Conservation (phyloP, 2,329 filamentous ascomycete species). For the Verticillium nonalfalfae region DNA sequence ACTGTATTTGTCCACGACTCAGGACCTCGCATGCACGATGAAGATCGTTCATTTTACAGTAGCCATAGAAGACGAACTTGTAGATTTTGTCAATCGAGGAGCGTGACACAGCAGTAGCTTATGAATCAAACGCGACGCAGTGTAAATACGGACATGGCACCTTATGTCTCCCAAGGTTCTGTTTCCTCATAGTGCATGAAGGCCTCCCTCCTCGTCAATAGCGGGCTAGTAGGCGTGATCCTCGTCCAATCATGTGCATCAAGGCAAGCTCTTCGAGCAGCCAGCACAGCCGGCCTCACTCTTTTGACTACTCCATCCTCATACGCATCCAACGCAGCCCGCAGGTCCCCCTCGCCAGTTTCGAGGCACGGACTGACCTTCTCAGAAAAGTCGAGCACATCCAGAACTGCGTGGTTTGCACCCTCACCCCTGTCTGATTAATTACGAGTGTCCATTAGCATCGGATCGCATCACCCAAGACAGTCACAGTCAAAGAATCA, state of each 20-base stretch:
- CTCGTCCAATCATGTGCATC: conserved; percentile 45
- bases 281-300: conserved; percentile 37
- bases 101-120: background rate
- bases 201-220: conserved; percentile 30
- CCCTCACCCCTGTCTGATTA: conserved; percentile 47
- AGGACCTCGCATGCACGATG: background rate
- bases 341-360: conserved; percentile 9
- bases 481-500: background rate
- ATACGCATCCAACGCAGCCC: conserved; percentile 28
- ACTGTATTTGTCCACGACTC: background rate
- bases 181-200: conserved; percentile 22
- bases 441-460: background rate
- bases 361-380: conserved; percentile 17
- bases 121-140: too few relatives aligned
- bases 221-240: conserved; percentile 28
- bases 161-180: background rate
- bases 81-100: background rate
- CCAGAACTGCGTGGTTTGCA: conserved; percentile 49
- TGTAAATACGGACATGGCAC: too few relatives aligned
- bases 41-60: background rate
- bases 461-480: background rate
- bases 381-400: conserved; percentile 38
- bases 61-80: background rate
- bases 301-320: conserved; percentile 36
- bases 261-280: conserved; percentile 44